These are phyloP conservation scores for Malbranchea cinnamomea DNA, from an alignment of 2,329 filamentous ascomycete species.

Conservation along the genomic window DNA sequence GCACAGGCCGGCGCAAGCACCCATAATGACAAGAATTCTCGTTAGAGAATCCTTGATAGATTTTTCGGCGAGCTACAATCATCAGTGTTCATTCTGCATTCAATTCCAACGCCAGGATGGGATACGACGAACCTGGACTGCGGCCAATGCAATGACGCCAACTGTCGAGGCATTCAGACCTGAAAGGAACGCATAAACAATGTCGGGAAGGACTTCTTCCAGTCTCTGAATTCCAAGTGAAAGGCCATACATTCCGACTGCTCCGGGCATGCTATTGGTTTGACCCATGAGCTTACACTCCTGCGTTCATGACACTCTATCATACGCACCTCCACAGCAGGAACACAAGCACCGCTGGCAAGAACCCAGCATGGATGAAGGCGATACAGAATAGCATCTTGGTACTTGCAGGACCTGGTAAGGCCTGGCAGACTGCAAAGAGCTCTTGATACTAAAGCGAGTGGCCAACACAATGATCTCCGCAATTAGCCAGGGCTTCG, in stretches of 20 bases:
- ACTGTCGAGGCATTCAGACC: constrained; percentile 60
- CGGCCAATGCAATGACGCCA: constrained; percentile 55
- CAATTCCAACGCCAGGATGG: background rate
- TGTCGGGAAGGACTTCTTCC: constrained; percentile 40
- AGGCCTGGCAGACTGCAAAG: constrained; percentile 52
- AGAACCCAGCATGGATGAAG: constrained; percentile 45
- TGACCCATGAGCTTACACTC: constrained; percentile 2
- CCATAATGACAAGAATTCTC: constrained; percentile 47
- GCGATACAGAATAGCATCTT: constrained; percentile 59
- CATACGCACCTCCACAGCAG: constrained; percentile 44
- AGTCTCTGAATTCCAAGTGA: constrained; percentile 50
- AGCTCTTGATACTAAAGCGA: constrained; percentile 50
- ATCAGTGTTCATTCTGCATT: constrained; percentile 4
- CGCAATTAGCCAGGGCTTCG: background rate
- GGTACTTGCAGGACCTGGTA: constrained; percentile 53
- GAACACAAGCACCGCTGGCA: constrained; percentile 44
- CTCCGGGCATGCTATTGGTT: constrained; percentile 45
- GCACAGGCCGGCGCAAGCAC: constrained; percentile 48
- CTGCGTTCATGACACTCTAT: background rate
- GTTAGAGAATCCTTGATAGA: constrained; percentile 51
- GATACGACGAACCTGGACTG: constrained; percentile 30
- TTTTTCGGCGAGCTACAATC: constrained; percentile 45
- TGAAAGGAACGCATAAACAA: constrained; percentile 54
- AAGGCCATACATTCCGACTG: constrained; percentile 53
- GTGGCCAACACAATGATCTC: background rate